These are phyloP conservation scores for Vigna trinervia DNA, from an alignment of 306 rosid species.

Conservation along the genomic window DNA sequence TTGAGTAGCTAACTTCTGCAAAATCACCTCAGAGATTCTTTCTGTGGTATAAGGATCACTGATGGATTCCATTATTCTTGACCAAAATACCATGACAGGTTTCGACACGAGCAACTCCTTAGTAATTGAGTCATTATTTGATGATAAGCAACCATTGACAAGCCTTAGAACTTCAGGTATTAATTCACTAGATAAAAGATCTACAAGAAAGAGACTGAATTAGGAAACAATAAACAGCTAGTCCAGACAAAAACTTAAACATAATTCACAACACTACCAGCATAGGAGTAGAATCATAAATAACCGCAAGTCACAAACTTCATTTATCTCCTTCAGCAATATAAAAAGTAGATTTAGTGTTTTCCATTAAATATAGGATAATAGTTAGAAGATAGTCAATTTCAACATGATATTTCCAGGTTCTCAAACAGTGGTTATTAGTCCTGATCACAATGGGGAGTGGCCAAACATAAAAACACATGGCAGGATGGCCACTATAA, in stretches of 20 bases:
- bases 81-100: conserved; percentile 72
- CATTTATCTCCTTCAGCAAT: conserved; percentile 26
- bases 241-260: neutral
- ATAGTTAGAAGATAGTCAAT: conserved; percentile 23
- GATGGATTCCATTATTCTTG: conserved; percentile 70
- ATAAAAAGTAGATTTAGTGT: conserved; percentile 25
- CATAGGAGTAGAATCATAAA: neutral
- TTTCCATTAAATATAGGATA: conserved; percentile 31
- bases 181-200: conserved; percentile 71
- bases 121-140: conserved; percentile 48
- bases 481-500: neutral
- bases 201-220: conserved; percentile 57
- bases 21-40: conserved; percentile 85
- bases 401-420: neutral
- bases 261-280: conserved; percentile 32
- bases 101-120: conserved; percentile 56
- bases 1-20: conserved; percentile 68
- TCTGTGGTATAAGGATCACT: conserved; percentile 75
- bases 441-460: neutral
- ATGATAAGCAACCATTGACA: conserved; percentile 56
- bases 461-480: neutral
- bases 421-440: neutral
- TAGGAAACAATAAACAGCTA: conserved; percentile 37
- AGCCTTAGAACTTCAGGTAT: conserved; percentile 60
- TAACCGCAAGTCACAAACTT: conserved; percentile 25